Base-by-base conservation (phyloP, 148 eudicot species). In the Rhododendron henanense region DNA sequence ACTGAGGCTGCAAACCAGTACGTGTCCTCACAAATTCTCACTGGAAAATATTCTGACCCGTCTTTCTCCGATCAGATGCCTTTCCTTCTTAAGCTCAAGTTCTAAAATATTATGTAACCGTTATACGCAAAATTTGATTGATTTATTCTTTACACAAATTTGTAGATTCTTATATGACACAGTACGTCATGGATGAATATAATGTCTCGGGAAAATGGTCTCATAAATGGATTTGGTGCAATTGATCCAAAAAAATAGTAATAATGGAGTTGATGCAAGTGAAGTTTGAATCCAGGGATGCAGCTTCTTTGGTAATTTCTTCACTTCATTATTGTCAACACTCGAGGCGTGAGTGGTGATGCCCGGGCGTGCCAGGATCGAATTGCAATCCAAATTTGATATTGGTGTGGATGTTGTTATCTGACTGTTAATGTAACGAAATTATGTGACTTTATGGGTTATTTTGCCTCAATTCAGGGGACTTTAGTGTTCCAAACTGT, bases 1-100 rank as follows among this genome's bases (percentile, higher is more conserved):
- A 90, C 96, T 6, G 96, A 94, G 67, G 95, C 95, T 75, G 95
- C 96, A 31, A 94, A 94, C 80, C 89, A 91, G 86, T 89, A 90
- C 71, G 95, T 93, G 57, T 87, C 94, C 50, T 88, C 94, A 35
- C 94, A 93, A 79, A 91, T 94, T 76, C 91, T 93, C 78, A 91
- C 95, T 2, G 95, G 96, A 78, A 93, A 91, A 86, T 94, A 86
- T 55, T 92, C 96, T 48, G 95, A 93, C 89, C 94, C 94, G 16
- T 91, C 95, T 37, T 90, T 91, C 85, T 88, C 93, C 13, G 90
- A 90, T 84, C 86, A 89, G 75, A 91, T 93, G 92, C 93, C 93
- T 39, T 91, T 90, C 86, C 94, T 93, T 63, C 87, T 93, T 28
- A 90, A 91, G 28, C 91, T 93, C 44, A 93, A 88, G 86, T 90